Percentiles rank a stretch among this genome's conserved stretches.
phyloP scores from a whole-genome alignment of 2,329 filamentous ascomycete species.

The Achaetomium macrosporum region DNA sequence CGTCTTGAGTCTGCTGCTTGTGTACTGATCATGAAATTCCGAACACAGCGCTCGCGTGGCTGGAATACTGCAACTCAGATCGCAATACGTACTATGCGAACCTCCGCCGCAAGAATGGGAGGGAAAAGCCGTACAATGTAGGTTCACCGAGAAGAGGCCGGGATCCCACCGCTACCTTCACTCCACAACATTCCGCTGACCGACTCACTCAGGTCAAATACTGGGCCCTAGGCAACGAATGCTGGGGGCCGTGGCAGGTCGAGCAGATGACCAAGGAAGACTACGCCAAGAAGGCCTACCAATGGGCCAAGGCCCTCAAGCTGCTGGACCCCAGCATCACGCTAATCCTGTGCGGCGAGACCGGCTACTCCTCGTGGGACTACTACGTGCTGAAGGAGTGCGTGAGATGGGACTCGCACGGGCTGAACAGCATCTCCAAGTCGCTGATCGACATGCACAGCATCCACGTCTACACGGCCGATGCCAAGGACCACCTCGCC shows the following conservation, averaged over 20 bases:
- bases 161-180: background rate
- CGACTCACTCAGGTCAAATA: constrained; percentile 55
- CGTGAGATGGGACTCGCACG: constrained; percentile 42
- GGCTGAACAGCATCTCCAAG: constrained; percentile 11
- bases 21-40: background rate
- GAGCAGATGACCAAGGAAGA: constrained; percentile 63
- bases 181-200: background rate
- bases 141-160: background rate
- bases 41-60: constrained; percentile 55
- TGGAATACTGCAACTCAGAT: constrained; percentile 82
- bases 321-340: constrained; percentile 63
- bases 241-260: constrained; percentile 63
- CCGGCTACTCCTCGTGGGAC: constrained; percentile 66
- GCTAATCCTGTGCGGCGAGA: constrained; percentile 70
- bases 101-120: constrained; percentile 68
- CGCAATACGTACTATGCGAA: constrained; percentile 77
- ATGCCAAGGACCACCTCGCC: constrained; percentile 40
- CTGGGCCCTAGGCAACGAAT: constrained; percentile 78
- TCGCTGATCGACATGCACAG: constrained; percentile 64
- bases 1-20: background rate
- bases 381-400: constrained; percentile 66
- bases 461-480: constrained; percentile 72
- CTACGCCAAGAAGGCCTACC: constrained; percentile 62
- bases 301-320: constrained; percentile 68
- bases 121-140: constrained; percentile 64